Evolutionary conservation across 2,329 filamentous ascomycete species (phyloP).

Genomic region (Drechslerella coelobrocha): DNA sequence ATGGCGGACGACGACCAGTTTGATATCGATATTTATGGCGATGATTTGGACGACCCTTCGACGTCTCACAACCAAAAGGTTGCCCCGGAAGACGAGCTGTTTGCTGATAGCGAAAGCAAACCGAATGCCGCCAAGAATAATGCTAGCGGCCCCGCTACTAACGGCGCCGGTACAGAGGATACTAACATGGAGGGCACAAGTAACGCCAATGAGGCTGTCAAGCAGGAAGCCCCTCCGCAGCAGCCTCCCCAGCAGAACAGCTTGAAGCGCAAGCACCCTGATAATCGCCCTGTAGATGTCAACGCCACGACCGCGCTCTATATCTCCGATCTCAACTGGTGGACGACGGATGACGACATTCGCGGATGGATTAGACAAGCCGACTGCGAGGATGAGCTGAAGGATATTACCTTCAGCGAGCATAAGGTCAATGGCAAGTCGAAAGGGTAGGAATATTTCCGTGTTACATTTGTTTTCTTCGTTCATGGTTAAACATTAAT

Average conservation of each 20-base stretch:
- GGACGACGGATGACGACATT: constrained; percentile 94
- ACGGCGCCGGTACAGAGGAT: constrained; percentile 53
- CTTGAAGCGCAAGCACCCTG: constrained; percentile 67
- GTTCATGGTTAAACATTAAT: neutral
- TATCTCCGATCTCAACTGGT: constrained; percentile 92
- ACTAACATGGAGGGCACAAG: constrained; percentile 55
- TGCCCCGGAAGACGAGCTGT: constrained; percentile 57
- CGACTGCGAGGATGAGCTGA: constrained; percentile 81
- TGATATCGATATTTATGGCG: constrained; percentile 76
- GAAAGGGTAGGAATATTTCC: constrained; percentile 74
- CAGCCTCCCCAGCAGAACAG: constrained; percentile 65
- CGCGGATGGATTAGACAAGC: constrained; percentile 82
- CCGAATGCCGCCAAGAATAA: constrained; percentile 37
- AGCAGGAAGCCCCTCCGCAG: constrained; percentile 57
- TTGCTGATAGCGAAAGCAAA: constrained; percentile 55
- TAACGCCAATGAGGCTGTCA: constrained; percentile 53
- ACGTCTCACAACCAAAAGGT: constrained; percentile 56
- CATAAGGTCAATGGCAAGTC: constrained; percentile 99
- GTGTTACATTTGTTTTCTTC: neutral
- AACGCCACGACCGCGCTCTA: constrained; percentile 75
- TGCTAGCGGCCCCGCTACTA: constrained; percentile 36
- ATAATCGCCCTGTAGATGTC: constrained; percentile 66
- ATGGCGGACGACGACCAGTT: constrained; percentile 74
- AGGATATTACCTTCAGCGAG: constrained; percentile 94
- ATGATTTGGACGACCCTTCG: constrained; percentile 59